A percentile compares a stretch with the other conserved stretches of the same genome.
phyloP scores from a whole-genome alignment of 305 asterid genomes.

The Petunia hybrid region DNA sequence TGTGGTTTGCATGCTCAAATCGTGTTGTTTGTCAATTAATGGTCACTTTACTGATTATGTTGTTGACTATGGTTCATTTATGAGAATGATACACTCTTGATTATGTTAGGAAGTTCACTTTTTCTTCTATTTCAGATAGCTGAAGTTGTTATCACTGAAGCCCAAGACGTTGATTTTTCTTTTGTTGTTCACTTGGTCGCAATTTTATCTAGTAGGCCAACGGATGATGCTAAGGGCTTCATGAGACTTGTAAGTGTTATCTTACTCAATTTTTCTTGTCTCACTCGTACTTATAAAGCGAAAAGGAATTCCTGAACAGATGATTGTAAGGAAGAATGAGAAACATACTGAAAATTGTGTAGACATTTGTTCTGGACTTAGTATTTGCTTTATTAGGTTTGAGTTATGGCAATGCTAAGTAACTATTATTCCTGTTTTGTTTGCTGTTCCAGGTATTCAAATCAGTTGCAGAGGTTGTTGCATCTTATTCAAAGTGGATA shows the following conservation, averaged over 20 bases:
- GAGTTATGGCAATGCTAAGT: slow-evolving; percentile 24
- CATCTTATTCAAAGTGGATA: slow-evolving; percentile 85
- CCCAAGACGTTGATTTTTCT: slow-evolving; percentile 67
- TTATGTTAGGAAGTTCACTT: slow-evolving; percentile 17
- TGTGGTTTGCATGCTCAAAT: background rate
- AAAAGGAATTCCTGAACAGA: slow-evolving; percentile 10
- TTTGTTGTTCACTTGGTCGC: slow-evolving; percentile 63
- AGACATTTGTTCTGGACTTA: slow-evolving; percentile 13
- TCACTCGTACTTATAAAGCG: background rate
- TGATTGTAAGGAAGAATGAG: slow-evolving; percentile 34
- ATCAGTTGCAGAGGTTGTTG: slow-evolving; percentile 82
- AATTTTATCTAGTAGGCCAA: slow-evolving; percentile 67
- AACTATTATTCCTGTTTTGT: slow-evolving; percentile 20
- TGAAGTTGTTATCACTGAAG: slow-evolving; percentile 76
- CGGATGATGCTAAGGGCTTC: slow-evolving; percentile 68
- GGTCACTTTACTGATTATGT: slow-evolving; percentile 12
- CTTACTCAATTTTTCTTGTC: slow-evolving; percentile 37
- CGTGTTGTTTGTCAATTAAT: slow-evolving; percentile 20
- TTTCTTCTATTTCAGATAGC: slow-evolving; percentile 63
- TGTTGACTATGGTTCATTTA: background rate
- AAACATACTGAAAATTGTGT: background rate
- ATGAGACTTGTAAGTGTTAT: slow-evolving; percentile 69
- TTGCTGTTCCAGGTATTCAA: slow-evolving; percentile 65
- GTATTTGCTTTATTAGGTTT: slow-evolving; percentile 24
- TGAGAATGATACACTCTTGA: background rate